Percentiles rank a stretch among this genome's conserved stretches.
Conservation (phyloP, 345 rosid genomes). For the Gossypium turneri region DNA sequence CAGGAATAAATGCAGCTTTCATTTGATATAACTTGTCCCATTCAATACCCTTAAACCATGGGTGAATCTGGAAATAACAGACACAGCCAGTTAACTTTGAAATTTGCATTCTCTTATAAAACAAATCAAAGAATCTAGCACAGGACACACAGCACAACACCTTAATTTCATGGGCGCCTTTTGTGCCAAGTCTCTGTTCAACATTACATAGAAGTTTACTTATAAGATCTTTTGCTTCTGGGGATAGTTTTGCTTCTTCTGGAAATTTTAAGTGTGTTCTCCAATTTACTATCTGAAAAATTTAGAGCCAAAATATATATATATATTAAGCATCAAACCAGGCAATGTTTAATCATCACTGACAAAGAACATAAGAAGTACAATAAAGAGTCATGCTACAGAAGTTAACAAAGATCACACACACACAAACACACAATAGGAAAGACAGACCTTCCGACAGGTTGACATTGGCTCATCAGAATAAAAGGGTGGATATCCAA, state of each 20-base stretch:
- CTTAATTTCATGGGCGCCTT: constrained; percentile 90
- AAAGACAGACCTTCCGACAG: constrained; percentile 73
- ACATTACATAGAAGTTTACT: constrained; percentile 88
- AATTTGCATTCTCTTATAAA: constrained; percentile 9
- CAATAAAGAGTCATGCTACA: neutral
- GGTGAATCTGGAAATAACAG: constrained; percentile 60
- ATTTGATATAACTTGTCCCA: constrained; percentile 85
- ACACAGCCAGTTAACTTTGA: constrained; percentile 18
- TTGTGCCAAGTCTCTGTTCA: constrained; percentile 84
- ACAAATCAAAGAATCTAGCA: constrained; percentile 29
- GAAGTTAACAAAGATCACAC: neutral
- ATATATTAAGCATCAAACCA: neutral
- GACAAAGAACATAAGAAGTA: neutral
- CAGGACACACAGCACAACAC: constrained; percentile 53
- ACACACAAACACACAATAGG: neutral
- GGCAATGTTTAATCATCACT: neutral
- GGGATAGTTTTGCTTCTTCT: constrained; percentile 87
- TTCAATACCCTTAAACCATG: constrained; percentile 80
- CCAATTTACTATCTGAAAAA: constrained; percentile 89
- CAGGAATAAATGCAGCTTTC: constrained; percentile 93
- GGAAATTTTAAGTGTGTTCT: constrained; percentile 91
- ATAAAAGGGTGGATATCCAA: constrained; percentile 96
- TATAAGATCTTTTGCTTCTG: constrained; percentile 83
- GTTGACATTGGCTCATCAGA: constrained; percentile 98
- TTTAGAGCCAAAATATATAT: neutral